Conservation (phyloP, 495 filamentous ascomycete genomes). For the Clavariopsis aquatica region DNA sequence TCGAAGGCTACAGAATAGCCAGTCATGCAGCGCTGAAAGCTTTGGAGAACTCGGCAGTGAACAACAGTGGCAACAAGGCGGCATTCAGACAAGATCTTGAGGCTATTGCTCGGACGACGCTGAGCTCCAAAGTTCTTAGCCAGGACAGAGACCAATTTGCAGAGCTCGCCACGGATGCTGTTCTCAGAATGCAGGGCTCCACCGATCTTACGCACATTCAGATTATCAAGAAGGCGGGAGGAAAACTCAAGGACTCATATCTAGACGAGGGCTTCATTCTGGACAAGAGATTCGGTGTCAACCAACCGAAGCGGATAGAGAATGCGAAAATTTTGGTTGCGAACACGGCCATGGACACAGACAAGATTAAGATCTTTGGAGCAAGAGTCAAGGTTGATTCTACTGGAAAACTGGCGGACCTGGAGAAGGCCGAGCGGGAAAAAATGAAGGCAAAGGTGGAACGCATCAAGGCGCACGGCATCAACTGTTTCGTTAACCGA, state of each 20-base stretch:
- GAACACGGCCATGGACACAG: slow-evolving; percentile 98
- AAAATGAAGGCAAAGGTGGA: slow-evolving; percentile 99
- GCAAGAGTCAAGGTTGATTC: slow-evolving; percentile 92
- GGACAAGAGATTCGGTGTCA: slow-evolving; percentile 97
- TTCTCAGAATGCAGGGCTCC: slow-evolving; percentile 85
- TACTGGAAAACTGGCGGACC: slow-evolving; percentile 91
- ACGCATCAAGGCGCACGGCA: slow-evolving; percentile 96
- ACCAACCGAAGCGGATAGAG: slow-evolving; percentile 95
- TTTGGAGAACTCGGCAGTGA: slow-evolving; percentile 78
- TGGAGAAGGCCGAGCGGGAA: slow-evolving; percentile 95
- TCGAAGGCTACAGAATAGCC: slow-evolving; percentile 97
- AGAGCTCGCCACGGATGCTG: slow-evolving; percentile 86
- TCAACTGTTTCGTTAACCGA: slow-evolving; percentile 99
- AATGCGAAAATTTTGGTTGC: slow-evolving; percentile 97
- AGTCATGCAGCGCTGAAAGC: slow-evolving; percentile 82
- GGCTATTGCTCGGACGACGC: slow-evolving; percentile 90
- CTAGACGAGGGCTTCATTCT: slow-evolving; percentile 97
- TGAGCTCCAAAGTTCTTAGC: slow-evolving; percentile 94
- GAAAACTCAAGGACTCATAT: slow-evolving; percentile 95
- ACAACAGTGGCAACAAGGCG: slow-evolving; percentile 78
- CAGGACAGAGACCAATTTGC: slow-evolving; percentile 94
- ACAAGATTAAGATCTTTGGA: slow-evolving; percentile 99
- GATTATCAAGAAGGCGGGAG: slow-evolving; percentile 98
- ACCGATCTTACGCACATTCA: slow-evolving; percentile 97
- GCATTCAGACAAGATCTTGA: slow-evolving; percentile 88